Evolutionary conservation across 352 stramenopile genomes (phyloP).

Genomic region (Globisporangium canariense): DNA sequence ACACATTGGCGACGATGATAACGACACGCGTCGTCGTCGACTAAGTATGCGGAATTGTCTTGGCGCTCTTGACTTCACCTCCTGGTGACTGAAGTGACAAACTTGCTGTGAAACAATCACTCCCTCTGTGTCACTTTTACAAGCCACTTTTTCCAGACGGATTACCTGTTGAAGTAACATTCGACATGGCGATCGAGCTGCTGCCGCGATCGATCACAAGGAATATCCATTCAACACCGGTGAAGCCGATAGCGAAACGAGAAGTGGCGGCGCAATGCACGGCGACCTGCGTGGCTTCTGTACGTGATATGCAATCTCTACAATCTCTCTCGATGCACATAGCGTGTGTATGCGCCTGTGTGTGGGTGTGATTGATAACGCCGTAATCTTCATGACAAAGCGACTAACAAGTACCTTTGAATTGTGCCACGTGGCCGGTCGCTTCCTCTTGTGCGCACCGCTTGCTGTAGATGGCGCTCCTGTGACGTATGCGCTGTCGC

Average conservation of each 20-base stretch:
- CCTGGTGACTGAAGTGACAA: too few relatives aligned
- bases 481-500: constrained; percentile 74
- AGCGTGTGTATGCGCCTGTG: background rate
- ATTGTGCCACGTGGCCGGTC: background rate
- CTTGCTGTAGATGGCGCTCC: constrained; percentile 57
- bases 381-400: background rate
- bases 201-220: constrained; percentile 2
- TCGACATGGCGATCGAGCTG: background rate
- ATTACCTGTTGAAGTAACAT: constrained; percentile 2
- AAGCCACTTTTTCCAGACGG: too few relatives aligned
- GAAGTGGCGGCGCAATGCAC: constrained; percentile 42
- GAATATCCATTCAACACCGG: background rate
- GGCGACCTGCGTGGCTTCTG: constrained; percentile 78
- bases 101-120: background rate
- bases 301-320: constrained; percentile 25
- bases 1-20: too few relatives aligned
- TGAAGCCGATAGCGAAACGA: constrained; percentile 2
- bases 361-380: background rate
- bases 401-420: background rate
- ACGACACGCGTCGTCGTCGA: too few relatives aligned
- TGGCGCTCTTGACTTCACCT: background rate
- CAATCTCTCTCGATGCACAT: background rate
- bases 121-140: background rate
- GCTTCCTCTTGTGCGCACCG: constrained; percentile 6
- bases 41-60: too few relatives aligned